phyloP scores from a whole-genome alignment of 805 yeast genomes.

The Debaryomyces tyrocola region DNA sequence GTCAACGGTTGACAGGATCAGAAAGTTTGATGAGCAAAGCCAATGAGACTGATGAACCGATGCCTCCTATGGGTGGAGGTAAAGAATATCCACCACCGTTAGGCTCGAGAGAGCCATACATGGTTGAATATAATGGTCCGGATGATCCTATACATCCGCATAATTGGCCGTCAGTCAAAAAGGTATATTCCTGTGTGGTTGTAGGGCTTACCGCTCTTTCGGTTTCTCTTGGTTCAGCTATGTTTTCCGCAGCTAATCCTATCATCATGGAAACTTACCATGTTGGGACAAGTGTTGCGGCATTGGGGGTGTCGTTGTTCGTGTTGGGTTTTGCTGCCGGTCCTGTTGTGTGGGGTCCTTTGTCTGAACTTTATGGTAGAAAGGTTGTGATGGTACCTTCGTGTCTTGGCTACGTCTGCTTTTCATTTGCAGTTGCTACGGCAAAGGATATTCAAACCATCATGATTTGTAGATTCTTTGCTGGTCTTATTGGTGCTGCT shows the following conservation, averaged over 20 bases:
- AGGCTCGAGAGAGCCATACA: constrained; percentile 10
- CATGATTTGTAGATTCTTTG: constrained; percentile 70
- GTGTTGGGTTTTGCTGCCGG: constrained; percentile 89
- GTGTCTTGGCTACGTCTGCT: constrained; percentile 36
- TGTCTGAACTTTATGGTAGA: constrained; percentile 79
- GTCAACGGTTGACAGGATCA: constrained; percentile 19
- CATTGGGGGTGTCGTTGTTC: constrained; percentile 70
- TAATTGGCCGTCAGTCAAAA: constrained; percentile 36
- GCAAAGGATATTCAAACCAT: constrained; percentile 75
- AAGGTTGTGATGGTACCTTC: constrained; percentile 55
- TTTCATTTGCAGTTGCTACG: constrained; percentile 62
- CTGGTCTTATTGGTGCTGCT: constrained; percentile 77
- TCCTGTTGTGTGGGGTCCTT: constrained; percentile 82
- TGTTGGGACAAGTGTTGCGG: constrained; percentile 61
- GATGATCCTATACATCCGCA: constrained; percentile 23
- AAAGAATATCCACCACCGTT: constrained; percentile 13
- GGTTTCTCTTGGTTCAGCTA: constrained; percentile 56
- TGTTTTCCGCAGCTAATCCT: constrained; percentile 60
- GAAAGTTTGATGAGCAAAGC: constrained; percentile 20
- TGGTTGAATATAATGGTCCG: constrained; percentile 14
- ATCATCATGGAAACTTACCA: constrained; percentile 49
- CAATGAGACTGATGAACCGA: constrained; percentile 19
- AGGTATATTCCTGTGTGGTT: constrained; percentile 16
- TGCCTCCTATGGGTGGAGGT: constrained; percentile 19
- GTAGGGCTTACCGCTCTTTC: constrained; percentile 45